Evolutionary conservation across 2,329 filamentous ascomycete genomes (phyloP).

Genomic region (Cercospora nicotianae): DNA sequence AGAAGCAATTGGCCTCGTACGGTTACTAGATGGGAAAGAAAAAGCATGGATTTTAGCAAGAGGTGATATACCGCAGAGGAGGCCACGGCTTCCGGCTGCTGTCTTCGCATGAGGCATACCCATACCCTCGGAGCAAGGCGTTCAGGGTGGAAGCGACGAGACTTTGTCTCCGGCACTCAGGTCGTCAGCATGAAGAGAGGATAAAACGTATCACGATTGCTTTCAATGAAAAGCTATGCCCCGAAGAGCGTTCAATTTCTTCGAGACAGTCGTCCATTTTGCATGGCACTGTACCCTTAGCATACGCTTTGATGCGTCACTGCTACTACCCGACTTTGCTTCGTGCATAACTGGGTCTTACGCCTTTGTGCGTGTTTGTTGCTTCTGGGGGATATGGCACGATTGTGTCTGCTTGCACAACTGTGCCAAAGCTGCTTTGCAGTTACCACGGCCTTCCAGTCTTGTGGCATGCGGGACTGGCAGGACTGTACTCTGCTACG

Average conservation of each 20-base stretch:
- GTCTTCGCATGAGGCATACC: constrained; percentile 17
- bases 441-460: background rate
- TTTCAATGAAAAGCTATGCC: constrained; percentile 16
- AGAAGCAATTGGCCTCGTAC: constrained; percentile 81
- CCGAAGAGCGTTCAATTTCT: constrained; percentile 17
- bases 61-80: constrained; percentile 5
- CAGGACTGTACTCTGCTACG: background rate
- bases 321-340: constrained; percentile 12
- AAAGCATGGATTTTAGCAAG: constrained; percentile 5
- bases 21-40: constrained; percentile 70
- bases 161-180: constrained; percentile 1
- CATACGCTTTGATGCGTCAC: constrained; percentile 7
- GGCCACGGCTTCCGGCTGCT: constrained; percentile 6
- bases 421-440: background rate
- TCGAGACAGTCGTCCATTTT: constrained; percentile 11
- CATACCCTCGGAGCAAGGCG: constrained; percentile 11
- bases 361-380: constrained; percentile 14
- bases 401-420: background rate
- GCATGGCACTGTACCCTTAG: constrained; percentile 13
- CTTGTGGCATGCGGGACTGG: background rate
- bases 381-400: constrained; percentile 8
- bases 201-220: constrained; percentile 17
- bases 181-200: constrained; percentile 4
- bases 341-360: background rate
- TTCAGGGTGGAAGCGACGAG: constrained; percentile 1